A percentile compares a stretch with the other conserved stretches of the same genome.
Evolutionary conservation across 148 eudicot species (phyloP).

Genomic region (Polygonum aviculare): DNA sequence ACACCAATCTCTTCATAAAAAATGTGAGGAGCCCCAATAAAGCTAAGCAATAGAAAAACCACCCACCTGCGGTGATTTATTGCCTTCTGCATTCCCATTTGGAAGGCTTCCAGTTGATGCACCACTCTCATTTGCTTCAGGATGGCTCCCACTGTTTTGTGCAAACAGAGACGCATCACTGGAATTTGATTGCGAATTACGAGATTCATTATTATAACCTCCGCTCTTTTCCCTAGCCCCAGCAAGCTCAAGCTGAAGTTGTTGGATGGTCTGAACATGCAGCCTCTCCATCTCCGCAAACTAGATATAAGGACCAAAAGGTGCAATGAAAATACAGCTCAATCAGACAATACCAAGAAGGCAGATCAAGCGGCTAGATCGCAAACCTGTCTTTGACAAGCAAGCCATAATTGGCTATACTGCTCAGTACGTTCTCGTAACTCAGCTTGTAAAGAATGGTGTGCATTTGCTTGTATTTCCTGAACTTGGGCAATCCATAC

Average conservation of each 20-base stretch:
- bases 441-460: conserved; percentile 66
- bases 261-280: conserved; percentile 69
- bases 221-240: conserved; percentile 54
- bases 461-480: conserved; percentile 67
- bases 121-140: conserved; percentile 43
- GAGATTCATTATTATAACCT: conserved; percentile 31
- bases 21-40: not conserved
- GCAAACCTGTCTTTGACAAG: conserved; percentile 79
- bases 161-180: conserved; percentile 45
- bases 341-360: not conserved
- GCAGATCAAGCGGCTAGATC: not conserved
- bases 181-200: conserved; percentile 28
- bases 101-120: conserved; percentile 26
- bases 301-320: conserved; percentile 27
- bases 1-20: not conserved
- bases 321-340: not conserved
- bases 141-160: conserved; percentile 42
- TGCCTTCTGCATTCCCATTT: conserved; percentile 57
- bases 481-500: conserved; percentile 75
- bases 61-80: conserved; percentile 11
- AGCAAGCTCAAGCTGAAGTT: conserved; percentile 72
- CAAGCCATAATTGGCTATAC: conserved; percentile 77
- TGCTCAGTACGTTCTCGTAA: conserved; percentile 77
- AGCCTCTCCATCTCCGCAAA: conserved; percentile 85
- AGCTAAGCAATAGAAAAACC: not conserved